Base-by-base conservation (phyloP, 2,329 filamentous ascomycete genomes). In the Apiospora sp. region DNA sequence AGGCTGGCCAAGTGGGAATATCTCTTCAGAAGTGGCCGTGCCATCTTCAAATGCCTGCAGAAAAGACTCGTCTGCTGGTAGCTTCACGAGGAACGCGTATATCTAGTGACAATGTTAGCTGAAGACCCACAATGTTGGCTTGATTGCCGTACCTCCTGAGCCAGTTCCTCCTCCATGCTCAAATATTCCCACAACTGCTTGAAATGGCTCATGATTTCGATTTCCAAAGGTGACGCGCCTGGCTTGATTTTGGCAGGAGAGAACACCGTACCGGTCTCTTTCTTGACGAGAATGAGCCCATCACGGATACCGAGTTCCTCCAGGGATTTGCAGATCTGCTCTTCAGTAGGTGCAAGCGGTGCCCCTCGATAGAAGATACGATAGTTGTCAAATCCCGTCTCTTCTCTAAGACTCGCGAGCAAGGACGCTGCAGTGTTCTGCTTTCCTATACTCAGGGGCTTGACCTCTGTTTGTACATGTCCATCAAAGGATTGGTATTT, bases 101-200 rank as follows among this genome's bases (percentile, higher is more conserved):
- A 95, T 91, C 90, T 90, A 72, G 2, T 41, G 68, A 27, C 10
- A 61, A 49, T 54, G 71, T 80, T 51, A 80, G 80, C 41, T 51
- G 43, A 71, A 19, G 16, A 22, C 67, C 10, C 27, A 44, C 34
- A 34, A 2, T 22, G 22, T 46, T 46, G 58, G 69, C 12, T 41
- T n/a, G 82, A 76, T 27, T 13, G 22, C 46, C n/a, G 22, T 85
- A 92, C 91, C 85, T 93, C 91, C 78, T 88, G 86, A 8, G 93
- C 91, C 58, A 94, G 84, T 69, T 84, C 86, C 73, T 95, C 91
- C 64, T 93, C 89, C 83, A 95, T 89, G 75, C 91, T 90, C 71
- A 98, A 86, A 78, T 96, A 93, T 61, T 90, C 89, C 87, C 96
- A 98, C 34, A 99, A 84, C 74, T 96, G 91, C 71, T 94, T 89